Evolutionary conservation across 1,284 basidiomycete species (phyloP), one percentile per base, ranked within the genome.

Genomic region (Sporisorium iseilematis-ciliati): DNA sequence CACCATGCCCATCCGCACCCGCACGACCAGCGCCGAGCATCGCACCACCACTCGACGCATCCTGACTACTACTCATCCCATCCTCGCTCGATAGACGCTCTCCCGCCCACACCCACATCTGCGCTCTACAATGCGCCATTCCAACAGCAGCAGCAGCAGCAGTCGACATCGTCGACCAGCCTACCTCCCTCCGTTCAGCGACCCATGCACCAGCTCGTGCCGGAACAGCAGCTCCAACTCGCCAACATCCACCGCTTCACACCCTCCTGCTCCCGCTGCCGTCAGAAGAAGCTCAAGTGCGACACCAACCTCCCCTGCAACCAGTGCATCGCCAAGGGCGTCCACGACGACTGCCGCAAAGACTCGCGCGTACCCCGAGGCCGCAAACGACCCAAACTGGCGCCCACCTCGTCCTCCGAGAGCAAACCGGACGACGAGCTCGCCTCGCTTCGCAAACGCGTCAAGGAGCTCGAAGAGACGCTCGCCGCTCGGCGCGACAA

Each of bases 261-360:
- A 0, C 77, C 69, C 2, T 73, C 69, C 5, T 78, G 77, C 60
- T 72, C 74, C 4, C 61, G 77, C 11, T 76, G 77, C 45, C 58
- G 77, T 14, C 57, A 57, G 12, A 78, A 78, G 49, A 78, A 78
- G 65, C 74, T 78, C 59, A 75, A 75, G 41, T 78, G 77, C 57
- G 72, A 75, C 38, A 73, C 73, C 7, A 67, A 74, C 31, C 58
- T 73, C 14, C 75, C 75, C 0, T 77, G 75, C 57, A 77, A 77
- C 35, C 69, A 79, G 55, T 80, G 78, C 57, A 74, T 75, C n/a
- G 63, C 63, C n/a, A 80, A 78, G 50, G 67, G 67, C 18, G 48
- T 80, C 0, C 57, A 74, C 35, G 67, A 70, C 16, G 75, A 76
- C 1, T 80, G 78, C 31, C 68, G 72, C 43, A 78, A 78, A 29